These are phyloP conservation scores for Torrubiella hemipterigena DNA, from an alignment of 2,329 filamentous ascomycete species.

Conservation along the genomic window DNA sequence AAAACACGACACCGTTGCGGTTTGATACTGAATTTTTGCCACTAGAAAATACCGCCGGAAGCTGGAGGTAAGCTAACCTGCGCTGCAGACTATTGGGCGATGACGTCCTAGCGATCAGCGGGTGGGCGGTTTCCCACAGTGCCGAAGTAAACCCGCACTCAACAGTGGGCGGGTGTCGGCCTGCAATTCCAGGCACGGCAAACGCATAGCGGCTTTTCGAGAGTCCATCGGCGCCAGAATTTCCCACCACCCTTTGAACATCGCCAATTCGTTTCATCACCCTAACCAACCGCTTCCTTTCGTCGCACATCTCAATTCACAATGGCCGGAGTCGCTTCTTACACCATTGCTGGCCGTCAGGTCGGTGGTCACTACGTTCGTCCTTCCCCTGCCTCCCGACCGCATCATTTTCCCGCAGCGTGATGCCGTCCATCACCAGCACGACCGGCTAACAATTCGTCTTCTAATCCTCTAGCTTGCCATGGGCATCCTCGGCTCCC, in stretches of 20 bases:
- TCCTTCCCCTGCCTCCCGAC: conserved; percentile 10
- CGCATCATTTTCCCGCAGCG: conserved; percentile 4
- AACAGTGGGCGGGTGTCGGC: no score
- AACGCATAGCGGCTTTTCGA: no score
- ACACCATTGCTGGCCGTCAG: conserved; percentile 46
- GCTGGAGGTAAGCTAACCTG: no score
- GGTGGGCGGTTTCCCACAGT: no score
- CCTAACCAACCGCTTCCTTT: no score
- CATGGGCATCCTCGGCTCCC: conserved; percentile 39
- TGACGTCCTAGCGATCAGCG: no score
- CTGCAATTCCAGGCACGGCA: conserved; percentile 21
- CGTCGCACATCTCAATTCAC: conserved; percentile 12
- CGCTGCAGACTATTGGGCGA: no score
- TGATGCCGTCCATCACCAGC: no score
- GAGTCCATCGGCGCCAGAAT: no score
- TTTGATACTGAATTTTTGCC: conserved; percentile 1
- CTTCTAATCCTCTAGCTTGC: conserved; percentile 31
- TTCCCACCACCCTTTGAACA: conserved; percentile 11
- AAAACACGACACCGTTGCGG: conserved; percentile 1
- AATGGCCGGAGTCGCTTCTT: conserved; percentile 29
- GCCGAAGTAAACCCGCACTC: no score
- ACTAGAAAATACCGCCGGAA: background rate
- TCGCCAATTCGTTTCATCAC: conserved; percentile 19
- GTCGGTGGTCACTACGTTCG: conserved; percentile 50
- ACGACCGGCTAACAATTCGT: conserved; percentile 11